phyloP scores from a whole-genome alignment of 202 grass and related monocot species.

The Panicum hallii region DNA sequence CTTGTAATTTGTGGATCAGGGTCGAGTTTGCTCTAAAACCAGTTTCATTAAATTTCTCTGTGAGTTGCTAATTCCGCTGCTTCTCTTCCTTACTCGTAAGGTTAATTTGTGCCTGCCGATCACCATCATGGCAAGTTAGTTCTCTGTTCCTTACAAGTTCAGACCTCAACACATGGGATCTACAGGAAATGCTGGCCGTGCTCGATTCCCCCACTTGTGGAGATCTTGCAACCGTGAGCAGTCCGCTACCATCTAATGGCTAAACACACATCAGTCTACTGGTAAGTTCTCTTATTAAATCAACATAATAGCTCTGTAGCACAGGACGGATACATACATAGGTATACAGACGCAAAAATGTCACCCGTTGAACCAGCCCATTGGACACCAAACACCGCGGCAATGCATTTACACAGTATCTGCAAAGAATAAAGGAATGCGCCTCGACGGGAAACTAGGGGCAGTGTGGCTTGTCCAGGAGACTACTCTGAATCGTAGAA shows the following conservation, averaged over 20 bases:
- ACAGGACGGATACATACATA: slow-evolving; percentile 55
- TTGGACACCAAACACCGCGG: slow-evolving; percentile 47
- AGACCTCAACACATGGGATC: not conserved
- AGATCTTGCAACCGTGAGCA: not conserved
- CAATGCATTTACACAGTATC: slow-evolving; percentile 66
- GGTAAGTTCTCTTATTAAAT: slow-evolving; percentile 54
- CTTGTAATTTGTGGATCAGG: not conserved
- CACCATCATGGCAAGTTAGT: not conserved
- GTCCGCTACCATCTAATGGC: not conserved
- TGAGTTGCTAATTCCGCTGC: not conserved
- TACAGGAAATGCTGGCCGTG: not conserved
- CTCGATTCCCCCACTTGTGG: too few relatives aligned
- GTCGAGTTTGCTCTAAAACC: not conserved
- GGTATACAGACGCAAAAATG: slow-evolving; percentile 61
- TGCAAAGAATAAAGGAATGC: slow-evolving; percentile 72
- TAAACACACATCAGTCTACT: slow-evolving; percentile 11
- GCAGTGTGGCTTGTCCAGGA: slow-evolving; percentile 36
- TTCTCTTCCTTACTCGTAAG: not conserved
- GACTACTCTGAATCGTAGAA: slow-evolving; percentile 96
- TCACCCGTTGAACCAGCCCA: slow-evolving; percentile 48
- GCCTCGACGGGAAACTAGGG: slow-evolving; percentile 41
- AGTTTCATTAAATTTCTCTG: not conserved
- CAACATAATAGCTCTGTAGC: slow-evolving; percentile 44
- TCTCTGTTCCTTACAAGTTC: not conserved
- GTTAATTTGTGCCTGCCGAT: not conserved